Conservation (phyloP, 2,329 filamentous ascomycete species). For the Coniochaeta sp. region DNA sequence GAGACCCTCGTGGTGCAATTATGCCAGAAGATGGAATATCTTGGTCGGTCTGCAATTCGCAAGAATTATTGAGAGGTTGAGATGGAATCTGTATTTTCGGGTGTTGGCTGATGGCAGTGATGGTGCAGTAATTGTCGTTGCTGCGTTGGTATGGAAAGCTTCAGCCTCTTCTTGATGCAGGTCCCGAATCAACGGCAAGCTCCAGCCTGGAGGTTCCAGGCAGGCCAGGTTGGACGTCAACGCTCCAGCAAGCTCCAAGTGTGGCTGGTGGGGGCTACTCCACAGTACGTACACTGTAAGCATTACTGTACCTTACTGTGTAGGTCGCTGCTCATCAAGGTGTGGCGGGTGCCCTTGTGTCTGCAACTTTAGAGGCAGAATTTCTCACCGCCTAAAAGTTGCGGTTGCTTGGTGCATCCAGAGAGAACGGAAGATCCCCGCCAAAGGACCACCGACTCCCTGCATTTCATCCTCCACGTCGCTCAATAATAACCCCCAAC, state of each 20-base stretch:
- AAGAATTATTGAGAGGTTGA: neutral
- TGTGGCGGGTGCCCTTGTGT: slow-evolving; percentile 3
- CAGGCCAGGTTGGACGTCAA: slow-evolving; percentile 21
- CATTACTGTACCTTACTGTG: neutral
- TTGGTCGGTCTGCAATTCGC: neutral
- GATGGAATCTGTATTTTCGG: neutral
- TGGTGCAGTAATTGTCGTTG: neutral
- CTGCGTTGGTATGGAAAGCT: too few relatives aligned
- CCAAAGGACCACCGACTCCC: neutral
- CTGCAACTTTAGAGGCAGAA: too few relatives aligned
- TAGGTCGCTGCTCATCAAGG: neutral
- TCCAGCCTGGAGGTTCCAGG: slow-evolving; percentile 20
- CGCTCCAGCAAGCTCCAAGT: neutral
- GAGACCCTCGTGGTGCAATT: neutral
- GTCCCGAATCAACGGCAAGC: neutral
- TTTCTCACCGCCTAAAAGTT: slow-evolving; percentile 5
- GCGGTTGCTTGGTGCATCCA: neutral
- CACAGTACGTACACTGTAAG: too few relatives aligned
- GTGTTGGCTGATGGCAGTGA: neutral
- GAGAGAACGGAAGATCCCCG: neutral
- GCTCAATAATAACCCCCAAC: neutral
- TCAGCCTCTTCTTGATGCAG: slow-evolving; percentile 6
- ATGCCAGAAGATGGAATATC: neutral
- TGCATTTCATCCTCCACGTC: neutral
- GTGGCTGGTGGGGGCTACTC: slow-evolving; percentile 6